phyloP scores from a whole-genome alignment of 805 yeast species.

The baker's yeast (Saccharomyces cerevisiae) region DNA sequence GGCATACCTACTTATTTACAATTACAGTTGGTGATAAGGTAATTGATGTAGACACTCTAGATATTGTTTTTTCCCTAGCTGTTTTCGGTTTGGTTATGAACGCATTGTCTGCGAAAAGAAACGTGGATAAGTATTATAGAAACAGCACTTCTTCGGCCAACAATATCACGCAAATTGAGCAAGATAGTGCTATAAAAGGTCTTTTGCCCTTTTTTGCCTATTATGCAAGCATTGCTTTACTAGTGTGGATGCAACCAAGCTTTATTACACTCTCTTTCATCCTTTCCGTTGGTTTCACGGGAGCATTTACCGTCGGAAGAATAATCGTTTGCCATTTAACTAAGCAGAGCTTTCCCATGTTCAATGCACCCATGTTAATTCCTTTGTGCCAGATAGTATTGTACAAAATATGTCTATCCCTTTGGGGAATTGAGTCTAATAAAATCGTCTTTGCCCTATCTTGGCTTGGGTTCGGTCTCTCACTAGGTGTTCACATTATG shows the following conservation, averaged over 20 bases:
- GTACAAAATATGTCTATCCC: constrained; percentile 18
- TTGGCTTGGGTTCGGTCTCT: constrained; percentile 60
- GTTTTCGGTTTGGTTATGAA: constrained; percentile 52
- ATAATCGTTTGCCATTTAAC: constrained; percentile 84
- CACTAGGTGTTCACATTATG: constrained; percentile 59
- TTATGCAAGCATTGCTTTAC: constrained; percentile 39
- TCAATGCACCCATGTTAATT: constrained; percentile 61
- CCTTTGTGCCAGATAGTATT: constrained; percentile 43
- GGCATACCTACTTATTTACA: constrained; percentile 43
- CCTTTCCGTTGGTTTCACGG: constrained; percentile 60
- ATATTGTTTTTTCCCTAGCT: constrained; percentile 49
- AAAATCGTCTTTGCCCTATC: constrained; percentile 43
- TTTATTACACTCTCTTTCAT: constrained; percentile 48
- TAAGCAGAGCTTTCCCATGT: constrained; percentile 62
- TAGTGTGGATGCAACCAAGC: constrained; percentile 44
- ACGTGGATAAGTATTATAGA: constrained; percentile 44
- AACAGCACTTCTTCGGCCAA: constrained; percentile 25
- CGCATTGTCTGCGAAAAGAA: constrained; percentile 56
- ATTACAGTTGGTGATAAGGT: constrained; percentile 7
- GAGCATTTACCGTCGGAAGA: constrained; percentile 86
- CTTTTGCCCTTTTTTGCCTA: constrained; percentile 61
- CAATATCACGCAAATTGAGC: constrained; percentile 12
- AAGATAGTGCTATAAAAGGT: constrained; percentile 40
- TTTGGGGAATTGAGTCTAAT: constrained; percentile 30
- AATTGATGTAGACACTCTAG: constrained; percentile 35